Evolutionary conservation across 1,284 basidiomycete species (phyloP), one percentile per base, ranked within the genome.

Genomic region (Microbotryum intermedium): DNA sequence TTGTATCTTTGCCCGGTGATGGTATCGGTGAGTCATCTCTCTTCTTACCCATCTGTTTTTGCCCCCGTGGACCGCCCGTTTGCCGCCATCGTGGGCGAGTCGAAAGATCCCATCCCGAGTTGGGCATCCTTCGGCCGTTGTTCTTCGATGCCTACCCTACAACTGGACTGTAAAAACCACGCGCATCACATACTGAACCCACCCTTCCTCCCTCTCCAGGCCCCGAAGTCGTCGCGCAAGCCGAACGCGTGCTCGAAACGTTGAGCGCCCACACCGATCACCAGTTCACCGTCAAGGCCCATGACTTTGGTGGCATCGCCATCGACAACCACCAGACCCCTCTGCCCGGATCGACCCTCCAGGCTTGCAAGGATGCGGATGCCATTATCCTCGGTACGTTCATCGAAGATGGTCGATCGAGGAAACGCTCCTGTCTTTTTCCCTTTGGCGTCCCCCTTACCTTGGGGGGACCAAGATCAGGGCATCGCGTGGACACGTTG

Each of bases 171-270:
- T 16, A 39, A 11, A 39, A 39, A 39, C 11, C 11, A 39, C 2
- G 13, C 11, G 11, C 13, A 39, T 11, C 34, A 11, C 34, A 16
- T 39, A 39, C 34, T 39, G 13, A 49, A n/a, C 46, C 45, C 10
- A 55, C 47, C 10, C 49, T 50, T 21, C 23, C 42, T 39, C 23
- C 21, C 23, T 23, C 44, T 54, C 49, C 70, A 94, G 92, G 95
- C 42, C 95, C 95, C 46, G 90, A 95, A 73, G 92, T 99, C 42
- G 81, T 92, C 43, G 82, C 78, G n/a, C 85, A 98, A 76, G 95
- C 94, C 16, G 81, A 86, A 34, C 84, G 86, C 61, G 88, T 97
- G 3, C 83, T 99, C 61, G 78, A 94, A 67, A 77, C 83, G 8
- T 77, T 97, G 59, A 84, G 85, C 1, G 78, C 79, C 18, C 78